phyloP scores from a whole-genome alignment of 257 asterid genomes.

The Mentha longifolia region DNA sequence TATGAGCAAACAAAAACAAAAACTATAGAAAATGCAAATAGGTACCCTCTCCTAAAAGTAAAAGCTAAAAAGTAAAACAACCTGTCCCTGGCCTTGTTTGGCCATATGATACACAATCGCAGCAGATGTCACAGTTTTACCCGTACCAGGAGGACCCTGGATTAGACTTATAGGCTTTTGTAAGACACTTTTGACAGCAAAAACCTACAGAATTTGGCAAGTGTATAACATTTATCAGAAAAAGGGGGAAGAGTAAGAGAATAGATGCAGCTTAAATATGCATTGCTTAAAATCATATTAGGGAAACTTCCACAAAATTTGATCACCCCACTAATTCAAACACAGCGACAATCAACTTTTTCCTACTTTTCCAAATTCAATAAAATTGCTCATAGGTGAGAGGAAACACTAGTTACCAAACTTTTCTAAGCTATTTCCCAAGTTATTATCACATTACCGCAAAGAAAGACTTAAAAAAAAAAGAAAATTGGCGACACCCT shows the following conservation, averaged over 20 bases:
- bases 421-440: background rate
- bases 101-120: constrained; percentile 99
- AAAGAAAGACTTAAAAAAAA: background rate
- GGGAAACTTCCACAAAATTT: background rate
- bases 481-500: background rate
- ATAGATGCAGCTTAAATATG: constrained; percentile 3
- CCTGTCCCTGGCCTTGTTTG: constrained; percentile 99
- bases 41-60: constrained; percentile 15
- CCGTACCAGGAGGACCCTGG: constrained; percentile 99
- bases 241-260: background rate
- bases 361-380: background rate
- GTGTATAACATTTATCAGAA: background rate
- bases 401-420: background rate
- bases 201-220: constrained; percentile 56
- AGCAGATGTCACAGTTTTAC: constrained; percentile 98
- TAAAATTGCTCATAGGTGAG: background rate
- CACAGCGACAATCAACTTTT: background rate
- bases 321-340: background rate
- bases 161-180: constrained; percentile 96
- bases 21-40: background rate
- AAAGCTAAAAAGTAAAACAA: constrained; percentile 26
- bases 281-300: constrained; percentile 8
- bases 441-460: constrained; percentile 2
- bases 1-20: constrained; percentile 23
- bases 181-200: constrained; percentile 98